Evolutionary conservation across 2,329 filamentous ascomycete genomes (phyloP).

Genomic region (Simplicillium aogashimaense): DNA sequence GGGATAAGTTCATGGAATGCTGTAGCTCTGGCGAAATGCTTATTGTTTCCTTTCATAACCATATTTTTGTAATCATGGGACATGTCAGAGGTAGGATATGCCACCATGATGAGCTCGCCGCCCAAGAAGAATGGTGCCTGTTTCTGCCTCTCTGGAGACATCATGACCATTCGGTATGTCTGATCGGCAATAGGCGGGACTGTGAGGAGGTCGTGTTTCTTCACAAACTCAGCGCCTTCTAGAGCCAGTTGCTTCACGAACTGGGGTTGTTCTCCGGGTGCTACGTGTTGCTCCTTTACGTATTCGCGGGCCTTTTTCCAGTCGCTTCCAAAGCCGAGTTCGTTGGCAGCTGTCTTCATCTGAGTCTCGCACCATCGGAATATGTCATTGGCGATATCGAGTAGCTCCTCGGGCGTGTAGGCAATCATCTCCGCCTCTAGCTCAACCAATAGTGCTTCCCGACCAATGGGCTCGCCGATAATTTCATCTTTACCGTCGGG

Average conservation of each 20-base stretch:
- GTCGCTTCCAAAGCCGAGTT: slow-evolving; percentile 34
- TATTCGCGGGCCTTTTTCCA: slow-evolving; percentile 45
- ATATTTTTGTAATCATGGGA: slow-evolving; percentile 44
- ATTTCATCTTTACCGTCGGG: slow-evolving; percentile 36
- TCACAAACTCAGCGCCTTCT: slow-evolving; percentile 43
- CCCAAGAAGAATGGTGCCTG: slow-evolving; percentile 51
- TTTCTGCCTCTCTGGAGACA: slow-evolving; percentile 40
- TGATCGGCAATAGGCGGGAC: slow-evolving; percentile 42
- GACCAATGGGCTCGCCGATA: slow-evolving; percentile 46
- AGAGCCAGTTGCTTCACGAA: slow-evolving; percentile 40
- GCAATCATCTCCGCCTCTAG: slow-evolving; percentile 47
- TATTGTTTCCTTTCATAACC: slow-evolving; percentile 50
- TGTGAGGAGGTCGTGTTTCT: slow-evolving; percentile 42
- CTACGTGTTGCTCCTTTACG: slow-evolving; percentile 44
- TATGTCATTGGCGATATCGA: slow-evolving; percentile 38
- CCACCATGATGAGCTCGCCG: slow-evolving; percentile 41
- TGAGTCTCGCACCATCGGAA: slow-evolving; percentile 46
- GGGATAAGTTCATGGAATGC: slow-evolving; percentile 55
- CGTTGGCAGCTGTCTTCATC: slow-evolving; percentile 38
- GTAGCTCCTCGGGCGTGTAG: slow-evolving; percentile 46
- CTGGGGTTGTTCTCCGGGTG: slow-evolving; percentile 40
- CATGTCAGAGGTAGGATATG: slow-evolving; percentile 45
- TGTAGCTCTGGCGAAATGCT: slow-evolving; percentile 45
- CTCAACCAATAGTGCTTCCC: slow-evolving; percentile 37
- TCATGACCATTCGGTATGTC: slow-evolving; percentile 47